Base-by-base conservation (phyloP, 106 monocot species). In the Phalaenopsis aphrodite region DNA sequence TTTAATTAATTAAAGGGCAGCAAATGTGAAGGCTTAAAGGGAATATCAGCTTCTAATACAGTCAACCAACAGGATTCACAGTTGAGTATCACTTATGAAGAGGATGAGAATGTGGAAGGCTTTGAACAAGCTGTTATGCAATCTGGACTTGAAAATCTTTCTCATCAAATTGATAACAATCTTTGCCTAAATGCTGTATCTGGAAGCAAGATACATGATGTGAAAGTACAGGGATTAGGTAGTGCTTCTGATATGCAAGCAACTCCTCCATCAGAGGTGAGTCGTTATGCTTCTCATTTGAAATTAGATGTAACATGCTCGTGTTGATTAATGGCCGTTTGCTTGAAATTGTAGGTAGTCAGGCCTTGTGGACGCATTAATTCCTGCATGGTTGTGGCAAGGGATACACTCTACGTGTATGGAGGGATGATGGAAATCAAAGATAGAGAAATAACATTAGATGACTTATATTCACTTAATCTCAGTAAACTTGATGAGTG, bases 351-450 rank as follows among this genome's bases (percentile, higher is more conserved):
- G 42, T 76, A 98, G 98, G 85, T 84, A 75, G 86, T 92, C 61
- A 94, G 87, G 78, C 94, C 98, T 81, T 92, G 94, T 84, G 98
- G 98, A 21, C 98, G 98, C 67, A 98, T 94, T 41, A 98, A 98
- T 87, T 78, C 94, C 21, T 94, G 92, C 82, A 87, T 94, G 92
- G 92, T 85, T 68, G 89, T 86, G 12, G 94, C 85, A 77, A 94
- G 81, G 80, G 98, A 98, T 81, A 89, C 78, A 17, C 87, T 98
- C 24, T 98, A 94, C 73, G 41, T 98, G 42, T 98, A 98, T 86
- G 98, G 98, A 65, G 98, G 98, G 55, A 94, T 92, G 90, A 94
- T 98, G 94, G 98, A 98, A 76, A 56, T 94, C 64, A 92, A 85
- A 81, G 98, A 98, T 91, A 85, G 82, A 85, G 98, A 98, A 75